Conservation (phyloP, 768 basidiomycete species). For the Cyclocybe cylindracea region DNA sequence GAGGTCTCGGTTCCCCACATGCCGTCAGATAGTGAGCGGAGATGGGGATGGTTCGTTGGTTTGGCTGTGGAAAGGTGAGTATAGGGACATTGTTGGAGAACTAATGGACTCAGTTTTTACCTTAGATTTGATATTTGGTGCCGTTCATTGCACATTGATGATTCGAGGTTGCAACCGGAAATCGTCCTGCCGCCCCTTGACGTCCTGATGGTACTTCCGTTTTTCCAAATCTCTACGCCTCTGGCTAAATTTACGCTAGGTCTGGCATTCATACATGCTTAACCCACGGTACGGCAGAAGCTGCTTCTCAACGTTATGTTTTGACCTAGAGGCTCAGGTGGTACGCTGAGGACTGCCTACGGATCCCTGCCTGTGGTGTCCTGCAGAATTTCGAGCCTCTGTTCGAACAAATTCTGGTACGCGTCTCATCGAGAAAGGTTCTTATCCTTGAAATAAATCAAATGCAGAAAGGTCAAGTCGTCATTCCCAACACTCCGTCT, state of each 20-base stretch:
- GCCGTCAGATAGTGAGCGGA: constrained; percentile 17
- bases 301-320: background rate
- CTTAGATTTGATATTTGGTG: constrained; percentile 26
- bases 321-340: constrained; percentile 14
- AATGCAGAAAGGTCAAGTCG: background rate
- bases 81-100: background rate
- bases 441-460: background rate
- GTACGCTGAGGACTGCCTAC: constrained; percentile 27
- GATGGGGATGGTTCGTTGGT: constrained; percentile 32
- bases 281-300: constrained; percentile 12
- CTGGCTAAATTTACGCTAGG: constrained; percentile 12
- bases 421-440: no score
- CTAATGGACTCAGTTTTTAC: background rate
- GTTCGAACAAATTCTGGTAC: background rate
- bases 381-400: constrained; percentile 16
- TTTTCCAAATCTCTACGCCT: background rate
- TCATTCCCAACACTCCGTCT: constrained; percentile 1
- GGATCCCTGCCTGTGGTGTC: constrained; percentile 14
- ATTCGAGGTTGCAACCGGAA: constrained; percentile 1
- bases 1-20: constrained; percentile 8
- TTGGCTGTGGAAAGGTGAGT: constrained; percentile 30
- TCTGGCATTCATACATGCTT: constrained; percentile 33
- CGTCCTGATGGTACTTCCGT: constrained; percentile 29
- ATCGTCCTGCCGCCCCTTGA: constrained; percentile 30
- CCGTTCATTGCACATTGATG: constrained; percentile 4